Evolutionary conservation across 176 grass and related monocot species (phyloP).

Genomic region (Aechmea fasciata): DNA sequence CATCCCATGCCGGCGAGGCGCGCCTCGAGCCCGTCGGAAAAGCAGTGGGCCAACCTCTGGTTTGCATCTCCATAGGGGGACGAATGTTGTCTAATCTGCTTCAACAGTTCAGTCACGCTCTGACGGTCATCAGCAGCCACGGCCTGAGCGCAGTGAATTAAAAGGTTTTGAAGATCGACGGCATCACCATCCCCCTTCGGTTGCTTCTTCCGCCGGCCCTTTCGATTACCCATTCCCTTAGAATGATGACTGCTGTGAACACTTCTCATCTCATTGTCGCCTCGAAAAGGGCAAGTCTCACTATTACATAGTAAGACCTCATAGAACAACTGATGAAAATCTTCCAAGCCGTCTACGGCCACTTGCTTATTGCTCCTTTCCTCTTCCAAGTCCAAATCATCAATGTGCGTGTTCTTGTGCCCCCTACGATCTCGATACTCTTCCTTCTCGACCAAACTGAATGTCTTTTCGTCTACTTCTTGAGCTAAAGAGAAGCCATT

Average conservation of each 20-base stretch:
- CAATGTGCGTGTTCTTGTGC: conserved; percentile 21
- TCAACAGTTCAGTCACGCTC: conserved; percentile 1
- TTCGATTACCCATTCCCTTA: conserved; percentile 28
- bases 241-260: conserved; percentile 6
- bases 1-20: conserved; percentile 1
- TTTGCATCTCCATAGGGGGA: conserved; percentile 6
- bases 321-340: conserved; percentile 37
- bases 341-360: conserved; percentile 27
- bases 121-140: too few species aligned
- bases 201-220: conserved; percentile 24
- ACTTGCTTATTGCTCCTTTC: conserved; percentile 26
- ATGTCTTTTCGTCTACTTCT: background rate
- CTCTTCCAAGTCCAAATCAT: conserved; percentile 20
- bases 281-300: conserved; percentile 1
- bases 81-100: conserved; percentile 4
- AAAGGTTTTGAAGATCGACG: too few species aligned
- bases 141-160: too few species aligned
- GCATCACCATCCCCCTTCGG: too few species aligned
- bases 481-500: conserved; percentile 15
- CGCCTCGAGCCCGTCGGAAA: background rate
- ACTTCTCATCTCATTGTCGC: too few species aligned
- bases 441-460: conserved; percentile 6
- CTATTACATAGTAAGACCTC: conserved; percentile 26
- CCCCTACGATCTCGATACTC: conserved; percentile 24
- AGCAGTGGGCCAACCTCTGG: conserved; percentile 12